Percentiles rank a stretch among this genome's conserved stretches.
Evolutionary conservation across 306 rosid species (phyloP).

Genomic region (Citrullus colocynthis): DNA sequence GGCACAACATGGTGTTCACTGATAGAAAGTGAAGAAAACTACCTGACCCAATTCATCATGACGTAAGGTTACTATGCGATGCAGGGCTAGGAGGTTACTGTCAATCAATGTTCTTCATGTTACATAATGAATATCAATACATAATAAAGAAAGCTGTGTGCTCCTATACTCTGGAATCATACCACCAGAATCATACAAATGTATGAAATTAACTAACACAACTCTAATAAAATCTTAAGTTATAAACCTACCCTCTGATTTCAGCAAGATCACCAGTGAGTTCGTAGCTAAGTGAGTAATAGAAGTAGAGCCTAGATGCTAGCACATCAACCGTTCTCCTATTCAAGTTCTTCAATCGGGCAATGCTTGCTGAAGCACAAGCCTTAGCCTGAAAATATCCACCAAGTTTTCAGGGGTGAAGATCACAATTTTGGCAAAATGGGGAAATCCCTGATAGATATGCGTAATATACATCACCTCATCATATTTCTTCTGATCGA

Average conservation of each 20-base stretch:
- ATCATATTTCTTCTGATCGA: conserved; percentile 73
- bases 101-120: conserved; percentile 10
- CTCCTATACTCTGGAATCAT: neutral
- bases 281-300: conserved; percentile 80
- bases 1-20: neutral
- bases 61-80: conserved; percentile 78
- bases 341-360: conserved; percentile 65
- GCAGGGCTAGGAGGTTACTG: conserved; percentile 87
- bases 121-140: neutral
- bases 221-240: neutral
- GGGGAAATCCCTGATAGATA: neutral
- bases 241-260: conserved; percentile 66
- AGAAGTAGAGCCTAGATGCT: conserved; percentile 76
- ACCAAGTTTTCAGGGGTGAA: neutral
- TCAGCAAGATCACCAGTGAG: conserved; percentile 87
- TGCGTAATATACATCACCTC: conserved; percentile 37
- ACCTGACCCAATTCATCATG: conserved; percentile 99
- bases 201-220: neutral
- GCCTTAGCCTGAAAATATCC: conserved; percentile 59
- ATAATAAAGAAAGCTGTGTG: neutral
- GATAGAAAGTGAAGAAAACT: conserved; percentile 11
- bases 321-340: conserved; percentile 89
- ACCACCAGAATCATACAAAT: neutral
- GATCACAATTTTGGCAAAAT: neutral
- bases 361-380: conserved; percentile 84